Conservation (phyloP, 164 flowering plant species). For the Hamamelis virginiana region DNA sequence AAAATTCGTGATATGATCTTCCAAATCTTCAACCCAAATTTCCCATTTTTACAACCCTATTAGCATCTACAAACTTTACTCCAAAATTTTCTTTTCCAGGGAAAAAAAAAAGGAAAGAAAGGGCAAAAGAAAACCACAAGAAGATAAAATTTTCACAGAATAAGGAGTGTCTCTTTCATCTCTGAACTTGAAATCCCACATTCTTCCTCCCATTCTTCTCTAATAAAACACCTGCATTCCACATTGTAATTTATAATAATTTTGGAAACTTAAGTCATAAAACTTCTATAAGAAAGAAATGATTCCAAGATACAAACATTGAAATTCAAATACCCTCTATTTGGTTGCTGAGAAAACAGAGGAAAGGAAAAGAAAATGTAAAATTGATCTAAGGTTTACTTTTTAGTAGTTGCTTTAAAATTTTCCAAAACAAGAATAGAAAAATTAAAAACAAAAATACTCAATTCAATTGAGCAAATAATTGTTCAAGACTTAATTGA, state of each 20-base stretch:
- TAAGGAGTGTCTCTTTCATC: conserved; percentile 1
- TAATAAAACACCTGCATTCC: conserved; percentile 18
- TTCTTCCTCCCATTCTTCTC: conserved; percentile 14
- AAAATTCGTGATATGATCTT: too few relatives aligned
- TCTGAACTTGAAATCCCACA: conserved; percentile 18
- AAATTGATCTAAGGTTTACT: background rate
- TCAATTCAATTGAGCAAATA: background rate
- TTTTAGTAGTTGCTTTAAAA: too few relatives aligned
- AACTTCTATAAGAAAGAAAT: background rate
- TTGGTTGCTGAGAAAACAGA: background rate
- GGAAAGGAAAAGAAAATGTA: background rate
- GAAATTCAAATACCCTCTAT: background rate
- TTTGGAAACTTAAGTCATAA: background rate
- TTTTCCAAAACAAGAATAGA: background rate
- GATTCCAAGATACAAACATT: background rate
- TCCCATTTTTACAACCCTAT: background rate
- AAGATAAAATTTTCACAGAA: background rate
- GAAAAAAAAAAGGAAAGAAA: background rate
- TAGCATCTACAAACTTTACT: background rate
- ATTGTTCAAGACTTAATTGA: background rate
- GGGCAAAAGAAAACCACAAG: too few relatives aligned
- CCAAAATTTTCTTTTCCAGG: conserved; percentile 1
- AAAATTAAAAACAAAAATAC: background rate
- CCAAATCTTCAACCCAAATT: too few relatives aligned
- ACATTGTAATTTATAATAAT: background rate